These are phyloP conservation scores for Skeletonema tropicum DNA, from an alignment of 108 stramenopile species.

Conservation along the genomic window DNA sequence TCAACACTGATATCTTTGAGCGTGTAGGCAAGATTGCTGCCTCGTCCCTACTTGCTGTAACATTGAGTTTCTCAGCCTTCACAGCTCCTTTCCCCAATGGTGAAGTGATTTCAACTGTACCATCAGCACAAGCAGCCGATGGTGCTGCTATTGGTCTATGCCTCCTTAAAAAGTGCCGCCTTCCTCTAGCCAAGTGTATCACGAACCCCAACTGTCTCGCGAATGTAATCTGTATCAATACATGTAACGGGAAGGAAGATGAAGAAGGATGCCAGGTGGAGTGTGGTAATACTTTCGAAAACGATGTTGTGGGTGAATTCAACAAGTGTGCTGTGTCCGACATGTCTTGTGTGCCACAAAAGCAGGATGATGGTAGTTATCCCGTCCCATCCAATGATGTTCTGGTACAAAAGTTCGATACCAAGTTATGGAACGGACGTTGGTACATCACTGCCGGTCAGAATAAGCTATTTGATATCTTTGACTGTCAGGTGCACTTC, in stretches of 20 bases:
- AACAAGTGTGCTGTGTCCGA: conserved; percentile 95
- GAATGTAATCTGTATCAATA: conserved; percentile 95
- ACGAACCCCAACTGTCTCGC: conserved; percentile 92
- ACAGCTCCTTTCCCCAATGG: conserved; percentile 15
- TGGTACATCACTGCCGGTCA: conserved; percentile 96
- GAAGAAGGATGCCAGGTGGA: conserved; percentile 94
- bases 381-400: conserved; percentile 72
- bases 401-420: conserved; percentile 83
- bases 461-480: conserved; percentile 91
- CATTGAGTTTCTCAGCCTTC: conserved; percentile 45
- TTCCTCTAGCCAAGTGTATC: conserved; percentile 87
- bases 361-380: conserved; percentile 89
- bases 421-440: conserved; percentile 84
- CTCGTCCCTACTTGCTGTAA: conserved; percentile 56
- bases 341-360: conserved; percentile 91
- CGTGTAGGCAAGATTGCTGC: conserved; percentile 40
- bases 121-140: conserved; percentile 70
- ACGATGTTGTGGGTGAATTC: conserved; percentile 94
- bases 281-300: conserved; percentile 95
- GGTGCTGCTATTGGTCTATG: conserved; percentile 75
- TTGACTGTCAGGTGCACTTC: conserved; percentile 98
- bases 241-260: conserved; percentile 85
- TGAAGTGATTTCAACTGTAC: conserved; percentile 11
- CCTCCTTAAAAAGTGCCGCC: conserved; percentile 74
- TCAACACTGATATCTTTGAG: conserved; percentile 18